phyloP scores from a whole-genome alignment of 169 alveolate genomes.

The Plasmodium billcollinsi region DNA sequence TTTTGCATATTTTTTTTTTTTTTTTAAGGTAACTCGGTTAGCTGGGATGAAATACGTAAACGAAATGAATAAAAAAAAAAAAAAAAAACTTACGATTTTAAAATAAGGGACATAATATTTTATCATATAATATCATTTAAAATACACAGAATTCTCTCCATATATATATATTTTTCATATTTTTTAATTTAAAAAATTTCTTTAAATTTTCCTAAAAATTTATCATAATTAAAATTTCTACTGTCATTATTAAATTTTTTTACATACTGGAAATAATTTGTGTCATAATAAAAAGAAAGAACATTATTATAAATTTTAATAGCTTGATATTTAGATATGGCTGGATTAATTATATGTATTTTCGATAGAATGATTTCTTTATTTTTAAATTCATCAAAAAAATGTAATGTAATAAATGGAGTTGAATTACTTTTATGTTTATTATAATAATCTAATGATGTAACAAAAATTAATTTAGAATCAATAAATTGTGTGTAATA shows the following conservation, averaged over 20 bases:
- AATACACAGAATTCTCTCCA: too few species aligned
- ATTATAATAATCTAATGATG: constrained; percentile 41
- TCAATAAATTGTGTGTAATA: constrained; percentile 58
- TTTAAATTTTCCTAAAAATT: constrained; percentile 29
- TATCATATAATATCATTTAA: background rate
- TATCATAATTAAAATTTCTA: constrained; percentile 61
- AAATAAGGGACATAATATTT: background rate
- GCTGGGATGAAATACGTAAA: constrained; percentile 73
- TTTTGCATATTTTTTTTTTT: background rate
- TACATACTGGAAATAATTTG: constrained; percentile 49
- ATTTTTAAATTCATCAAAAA: constrained; percentile 68
- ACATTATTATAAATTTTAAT: constrained; percentile 45
- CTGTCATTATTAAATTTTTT: constrained; percentile 64
- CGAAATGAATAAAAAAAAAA: constrained; percentile 26
- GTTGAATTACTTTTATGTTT: constrained; percentile 36
- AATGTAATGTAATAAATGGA: constrained; percentile 62
- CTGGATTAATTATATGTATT: constrained; percentile 27
- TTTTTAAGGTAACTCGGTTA: constrained; percentile 37
- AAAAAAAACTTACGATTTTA: background rate
- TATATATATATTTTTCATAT: too few species aligned
- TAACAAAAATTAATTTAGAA: constrained; percentile 34
- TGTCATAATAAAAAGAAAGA: constrained; percentile 63
- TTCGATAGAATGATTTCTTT: constrained; percentile 63
- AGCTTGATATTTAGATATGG: constrained; percentile 63
- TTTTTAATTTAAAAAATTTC: constrained; percentile 28